Evolutionary conservation across 1,284 basidiomycete genomes (phyloP).

Genomic region (Sutorius eximius): DNA sequence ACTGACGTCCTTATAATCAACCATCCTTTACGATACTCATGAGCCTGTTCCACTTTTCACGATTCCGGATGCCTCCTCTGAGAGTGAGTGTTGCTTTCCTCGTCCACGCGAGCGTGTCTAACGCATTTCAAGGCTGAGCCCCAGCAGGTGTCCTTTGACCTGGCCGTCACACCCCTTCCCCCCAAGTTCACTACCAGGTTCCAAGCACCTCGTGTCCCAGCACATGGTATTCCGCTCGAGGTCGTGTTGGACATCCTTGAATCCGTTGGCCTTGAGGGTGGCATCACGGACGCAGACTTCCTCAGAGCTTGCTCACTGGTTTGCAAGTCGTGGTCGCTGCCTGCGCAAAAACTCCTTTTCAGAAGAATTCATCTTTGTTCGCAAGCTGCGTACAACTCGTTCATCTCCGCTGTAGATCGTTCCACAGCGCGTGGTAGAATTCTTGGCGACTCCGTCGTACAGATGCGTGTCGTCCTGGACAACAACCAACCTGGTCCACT

Average conservation of each 20-base stretch:
- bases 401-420: constrained; percentile 49
- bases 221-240: constrained; percentile 53
- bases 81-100: constrained; percentile 27
- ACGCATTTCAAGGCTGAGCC: constrained; percentile 32
- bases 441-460: constrained; percentile 52
- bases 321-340: constrained; percentile 60
- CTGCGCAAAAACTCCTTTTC: constrained; percentile 65
- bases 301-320: constrained; percentile 59
- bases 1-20: constrained; percentile 28
- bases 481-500: constrained; percentile 63
- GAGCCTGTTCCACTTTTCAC: constrained; percentile 40
- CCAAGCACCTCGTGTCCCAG: constrained; percentile 26
- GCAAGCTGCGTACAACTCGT: constrained; percentile 52
- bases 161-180: constrained; percentile 23
- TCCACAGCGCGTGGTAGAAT: constrained; percentile 46
- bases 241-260: constrained; percentile 63
- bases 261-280: constrained; percentile 45
- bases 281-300: constrained; percentile 41
- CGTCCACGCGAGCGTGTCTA: constrained; percentile 10
- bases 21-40: constrained; percentile 31
- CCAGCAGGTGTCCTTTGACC: constrained; percentile 40
- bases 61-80: constrained; percentile 33
- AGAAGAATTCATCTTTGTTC: constrained; percentile 52
- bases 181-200: constrained; percentile 1
- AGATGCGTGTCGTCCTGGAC: constrained; percentile 59